Base-by-base conservation (phyloP, 306 rosid genomes). In the Benincasa hispida region DNA sequence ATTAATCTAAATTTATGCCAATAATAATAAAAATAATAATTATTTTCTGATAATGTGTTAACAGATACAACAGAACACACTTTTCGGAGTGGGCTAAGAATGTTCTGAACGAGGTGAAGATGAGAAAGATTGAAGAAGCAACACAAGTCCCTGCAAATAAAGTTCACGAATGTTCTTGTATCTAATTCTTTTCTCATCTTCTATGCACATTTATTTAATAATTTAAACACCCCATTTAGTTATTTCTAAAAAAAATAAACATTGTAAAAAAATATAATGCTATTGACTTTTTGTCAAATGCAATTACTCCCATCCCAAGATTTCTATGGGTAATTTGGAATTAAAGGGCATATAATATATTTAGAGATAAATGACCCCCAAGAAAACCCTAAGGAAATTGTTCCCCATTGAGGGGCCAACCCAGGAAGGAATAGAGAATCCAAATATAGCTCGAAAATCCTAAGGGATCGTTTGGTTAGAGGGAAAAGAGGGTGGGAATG, bases 11-110 rank as follows among this genome's bases (percentile, higher is more conserved):
- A 34, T 34, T 63, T 10, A 18, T 35, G 27, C 15, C 39, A 37
- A 37, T 65, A 45, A 45, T 19, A n/a, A n/a, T n/a, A n/a, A n/a
- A n/a, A n/a, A 2, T 61, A 28, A 2, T 2, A 24, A 5, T 41
- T 61, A 0, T 13, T 42, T 22, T 21, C 5, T 39, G 17, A 5
- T 42, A 2, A 22, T 68, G 55, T 39, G 55, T 39, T 6, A 70
- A 25, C 57, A 70, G 75, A 78, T 80, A 65, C 57, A 82, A 86
- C 51, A 59, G 78, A 45, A 85, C 91, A 10, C 73, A 86, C 55
- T 87, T 91, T 76, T 37, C 85, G 3, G 84, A 83, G 35, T 89
- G 97, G 92, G 67, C 87, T 42, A 86, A 63, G 70, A 81, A 41
- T 62, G 87, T 86, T 59, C 81, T 91, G 59, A 34, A 35, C 35